Base-by-base conservation (phyloP, 495 filamentous ascomycete genomes). In the Aspergillus kassunensis region DNA sequence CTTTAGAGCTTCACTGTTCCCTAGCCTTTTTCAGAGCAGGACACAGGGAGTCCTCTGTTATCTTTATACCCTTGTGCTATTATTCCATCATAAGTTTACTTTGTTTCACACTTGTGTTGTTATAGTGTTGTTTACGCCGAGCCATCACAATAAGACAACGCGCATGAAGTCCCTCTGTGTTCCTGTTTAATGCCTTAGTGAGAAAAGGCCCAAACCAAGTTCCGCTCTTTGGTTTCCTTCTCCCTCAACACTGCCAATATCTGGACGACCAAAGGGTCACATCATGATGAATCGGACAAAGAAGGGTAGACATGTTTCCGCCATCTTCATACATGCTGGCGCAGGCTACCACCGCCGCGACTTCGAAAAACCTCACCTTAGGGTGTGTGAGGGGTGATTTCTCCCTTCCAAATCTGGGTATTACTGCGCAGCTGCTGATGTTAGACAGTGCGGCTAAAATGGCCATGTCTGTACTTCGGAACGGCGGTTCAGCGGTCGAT, bases 281-380 rank as follows among this genome's bases (percentile, higher is more conserved):
- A 8, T 15, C 36, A 64, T 23, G 1, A 75, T 74, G 69, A 58
- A 41, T 21, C 58, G 57, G 39, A 48, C 61, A 16, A 66, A 63
- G 45, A 62, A 55, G 39, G 63, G 57, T 36, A 66, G 74, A 15
- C 74, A 81, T 45, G 53, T 80, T 9, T 79, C 74, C 52, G 87
- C 87, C n/a, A 88, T 97, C 29, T 97, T 96, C 62, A 83, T 97
- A 50, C 93, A 98, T 73, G 93, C 91, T 18, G 93, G 93, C 11
- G 93, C 93, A 15, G 93, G 93, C n/a, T 97, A 86, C 60, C 93
- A 98, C 66, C 95, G 89, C 58, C 60, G 73, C 13, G 78, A 85
- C 44, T 97, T 97, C 68, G 90, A 97, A 63, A 70, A 73, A 13
- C 73, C 85, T 31, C 93, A 98, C 63, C 78, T 97, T 11, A 72